Evolutionary conservation across 176 grass and related monocot genomes (phyloP), one percentile per base, ranked within the genome.

Genomic region (Musa beccarii): DNA sequence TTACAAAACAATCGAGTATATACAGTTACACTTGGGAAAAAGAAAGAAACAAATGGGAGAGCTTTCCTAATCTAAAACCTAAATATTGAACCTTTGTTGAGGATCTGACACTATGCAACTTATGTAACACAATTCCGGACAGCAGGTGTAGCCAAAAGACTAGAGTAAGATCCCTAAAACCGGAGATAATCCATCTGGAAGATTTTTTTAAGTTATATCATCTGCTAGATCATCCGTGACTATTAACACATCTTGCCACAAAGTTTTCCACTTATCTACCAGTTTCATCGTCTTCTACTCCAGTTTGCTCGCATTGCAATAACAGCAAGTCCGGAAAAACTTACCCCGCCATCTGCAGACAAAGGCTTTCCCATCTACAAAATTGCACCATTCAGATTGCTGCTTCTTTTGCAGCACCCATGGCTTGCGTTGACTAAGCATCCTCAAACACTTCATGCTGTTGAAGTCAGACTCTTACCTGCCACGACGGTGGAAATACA

Each of bases 401-500:
- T 14, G 9, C 8, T 52, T 51, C 51, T 43, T 9, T 52, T 49
- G 7, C 69, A 16, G 63, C 51, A 67, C n/a, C 49, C 62, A 54
- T 51, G 14, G 23, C 11, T 53, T 52, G 22, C 25, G 9, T 2
- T 75, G 50, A 71, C 16, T 68, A 1, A 62, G 69, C 70, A 73
- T 28, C 2, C 1, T 67, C 34, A 17, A 1, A 54, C 3, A 53
- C 29, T 68, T 89, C 82, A 91, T 16, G 88, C 79, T 55, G 84
- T 86, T 70, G 83, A 86, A 74, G 83, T 76, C 78, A 89, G 66
- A 86, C 88, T 86, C 80, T 87, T 87, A 76, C 82, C 95, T 99
- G 84, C 74, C 51, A 90, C 72, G 63, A 74, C 76, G 50, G 73
- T 85, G 49, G 56, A 79, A 81, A 88, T 52, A 90, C 74, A 79